phyloP scores from a whole-genome alignment of 768 basidiomycete genomes.

The Lanmaoa rubissima region DNA sequence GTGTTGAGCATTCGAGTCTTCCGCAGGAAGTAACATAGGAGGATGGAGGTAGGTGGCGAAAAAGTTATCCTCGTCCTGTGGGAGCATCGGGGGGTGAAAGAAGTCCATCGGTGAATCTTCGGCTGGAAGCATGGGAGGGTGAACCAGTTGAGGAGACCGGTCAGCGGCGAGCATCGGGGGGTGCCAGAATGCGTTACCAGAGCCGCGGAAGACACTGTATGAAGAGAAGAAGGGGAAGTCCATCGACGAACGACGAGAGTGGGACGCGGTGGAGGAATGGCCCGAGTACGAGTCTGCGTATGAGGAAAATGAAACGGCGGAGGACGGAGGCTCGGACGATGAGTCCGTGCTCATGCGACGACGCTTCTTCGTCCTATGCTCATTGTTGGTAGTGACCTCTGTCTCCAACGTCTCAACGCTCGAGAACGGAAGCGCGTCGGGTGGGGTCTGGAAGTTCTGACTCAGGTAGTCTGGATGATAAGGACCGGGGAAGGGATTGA shows the following conservation, averaged over 20 bases:
- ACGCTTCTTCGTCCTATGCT: conserved; percentile 56
- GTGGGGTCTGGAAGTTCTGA: conserved; percentile 45
- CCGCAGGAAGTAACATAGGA: conserved; percentile 49
- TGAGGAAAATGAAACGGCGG: conserved; percentile 62
- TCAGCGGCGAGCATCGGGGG: conserved; percentile 69
- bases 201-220: conserved; percentile 53
- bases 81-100: conserved; percentile 58
- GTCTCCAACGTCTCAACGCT: conserved; percentile 46
- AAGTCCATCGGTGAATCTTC: conserved; percentile 74
- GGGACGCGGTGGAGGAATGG: conserved; percentile 52
- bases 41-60: conserved; percentile 54
- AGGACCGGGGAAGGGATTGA: conserved; percentile 62
- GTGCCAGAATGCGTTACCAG: conserved; percentile 68
- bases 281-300: conserved; percentile 62
- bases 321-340: conserved; percentile 52
- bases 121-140: conserved; percentile 66
- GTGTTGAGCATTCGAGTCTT: conserved; percentile 28
- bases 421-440: conserved; percentile 55
- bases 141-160: conserved; percentile 55
- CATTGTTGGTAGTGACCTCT: conserved; percentile 30
- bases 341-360: conserved; percentile 67
- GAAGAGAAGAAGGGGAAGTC: conserved; percentile 62
- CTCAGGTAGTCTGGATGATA: conserved; percentile 72
- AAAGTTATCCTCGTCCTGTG: conserved; percentile 65
- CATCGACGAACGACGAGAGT: conserved; percentile 62